Conservation (phyloP, 139 green algal genomes). For the Ettlia oleoabundans region DNA sequence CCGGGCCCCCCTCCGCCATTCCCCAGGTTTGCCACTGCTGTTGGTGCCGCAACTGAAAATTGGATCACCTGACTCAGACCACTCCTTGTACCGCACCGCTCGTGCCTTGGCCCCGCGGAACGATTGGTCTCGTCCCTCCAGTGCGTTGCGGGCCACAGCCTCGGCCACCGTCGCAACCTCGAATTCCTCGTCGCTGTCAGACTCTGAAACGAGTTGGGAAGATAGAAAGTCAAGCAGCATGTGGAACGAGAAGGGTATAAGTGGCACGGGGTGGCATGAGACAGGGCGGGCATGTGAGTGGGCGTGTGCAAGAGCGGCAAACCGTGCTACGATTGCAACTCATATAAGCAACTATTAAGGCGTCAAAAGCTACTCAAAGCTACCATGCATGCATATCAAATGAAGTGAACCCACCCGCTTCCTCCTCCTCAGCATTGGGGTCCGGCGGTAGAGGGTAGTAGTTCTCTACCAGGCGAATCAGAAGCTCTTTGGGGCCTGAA, state of each 20-base stretch:
- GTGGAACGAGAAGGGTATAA: no score
- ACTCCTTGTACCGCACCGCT: constrained; percentile 39
- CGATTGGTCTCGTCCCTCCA: constrained; percentile 26
- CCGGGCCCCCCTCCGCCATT: no score
- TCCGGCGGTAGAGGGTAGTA: constrained; percentile 55
- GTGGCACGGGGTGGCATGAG: no score
- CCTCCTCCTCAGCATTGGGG: constrained; percentile 19
- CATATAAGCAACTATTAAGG: no score
- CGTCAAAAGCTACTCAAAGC: no score
- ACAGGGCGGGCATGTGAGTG: no score
- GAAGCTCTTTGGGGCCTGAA: constrained; percentile 62
- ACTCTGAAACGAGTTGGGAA: neutral
- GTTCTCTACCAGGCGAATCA: constrained; percentile 57
- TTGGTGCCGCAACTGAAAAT: no score
- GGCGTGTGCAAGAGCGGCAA: no score
- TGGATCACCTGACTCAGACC: constrained; percentile 23
- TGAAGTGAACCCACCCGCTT: constrained; percentile 22
- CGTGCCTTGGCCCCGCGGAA: constrained; percentile 10
- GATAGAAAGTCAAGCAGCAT: no score
- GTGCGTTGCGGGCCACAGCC: constrained; percentile 4
- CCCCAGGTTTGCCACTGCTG: no score
- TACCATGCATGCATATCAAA: no score
- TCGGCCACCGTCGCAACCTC: neutral
- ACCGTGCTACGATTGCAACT: no score
- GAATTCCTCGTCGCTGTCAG: constrained; percentile 38